phyloP scores from a whole-genome alignment of 306 rosid species.

The Begonia fuchsioides region DNA sequence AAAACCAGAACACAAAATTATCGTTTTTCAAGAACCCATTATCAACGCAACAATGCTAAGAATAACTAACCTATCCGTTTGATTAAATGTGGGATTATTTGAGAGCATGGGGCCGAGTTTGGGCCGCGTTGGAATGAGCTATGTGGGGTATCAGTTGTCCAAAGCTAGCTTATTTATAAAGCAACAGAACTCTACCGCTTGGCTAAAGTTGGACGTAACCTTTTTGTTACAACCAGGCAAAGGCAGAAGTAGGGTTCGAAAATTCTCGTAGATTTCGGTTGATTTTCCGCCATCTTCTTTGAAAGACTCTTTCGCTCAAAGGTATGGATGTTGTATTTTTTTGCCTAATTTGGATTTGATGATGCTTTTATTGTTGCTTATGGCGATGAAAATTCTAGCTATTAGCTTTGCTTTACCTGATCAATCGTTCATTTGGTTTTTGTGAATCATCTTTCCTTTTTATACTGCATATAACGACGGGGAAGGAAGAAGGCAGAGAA shows the following conservation, averaged over 20 bases:
- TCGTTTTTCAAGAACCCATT: background rate
- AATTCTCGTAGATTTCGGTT: background rate
- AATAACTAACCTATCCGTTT: background rate
- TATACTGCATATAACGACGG: background rate
- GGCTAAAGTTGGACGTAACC: background rate
- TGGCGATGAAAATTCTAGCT: no score
- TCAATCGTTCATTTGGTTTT: background rate
- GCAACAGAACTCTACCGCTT: background rate
- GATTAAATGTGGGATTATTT: background rate
- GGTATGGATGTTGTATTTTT: background rate
- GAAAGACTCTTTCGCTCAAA: background rate
- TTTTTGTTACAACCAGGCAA: background rate
- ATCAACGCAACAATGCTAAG: background rate
- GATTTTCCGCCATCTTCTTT: constrained; percentile 1
- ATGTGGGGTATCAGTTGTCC: background rate
- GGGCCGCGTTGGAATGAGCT: background rate
- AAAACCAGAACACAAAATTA: background rate
- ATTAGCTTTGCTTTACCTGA: background rate
- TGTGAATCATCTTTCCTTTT: background rate
- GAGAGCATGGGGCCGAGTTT: no score
- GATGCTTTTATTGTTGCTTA: background rate
- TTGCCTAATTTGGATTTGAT: background rate
- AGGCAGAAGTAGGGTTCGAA: constrained; percentile 1
- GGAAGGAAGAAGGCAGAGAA: background rate
- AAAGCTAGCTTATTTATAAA: no score